Conservation (phyloP, 2,329 filamentous ascomycete genomes). For the Epichloe aotearoae region DNA sequence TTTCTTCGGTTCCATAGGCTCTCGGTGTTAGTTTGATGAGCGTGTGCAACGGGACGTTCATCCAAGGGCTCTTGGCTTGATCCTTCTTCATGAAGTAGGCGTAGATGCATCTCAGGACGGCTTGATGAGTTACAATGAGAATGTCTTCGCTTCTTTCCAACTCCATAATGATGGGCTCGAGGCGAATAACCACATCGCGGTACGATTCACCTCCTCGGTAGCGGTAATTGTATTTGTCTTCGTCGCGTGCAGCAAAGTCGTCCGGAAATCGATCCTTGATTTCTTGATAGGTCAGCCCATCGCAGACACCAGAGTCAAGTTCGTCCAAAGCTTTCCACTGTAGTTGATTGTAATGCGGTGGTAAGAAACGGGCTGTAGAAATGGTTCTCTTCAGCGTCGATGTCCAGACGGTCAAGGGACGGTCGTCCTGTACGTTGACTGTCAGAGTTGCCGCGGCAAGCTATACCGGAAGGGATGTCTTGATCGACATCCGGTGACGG, state of each 20-base stretch:
- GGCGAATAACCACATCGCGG: slow-evolving; percentile 89
- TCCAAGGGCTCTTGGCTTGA: slow-evolving; percentile 89
- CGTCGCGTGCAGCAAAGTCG: slow-evolving; percentile 88
- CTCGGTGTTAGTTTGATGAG: slow-evolving; percentile 92
- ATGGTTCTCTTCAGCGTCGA: slow-evolving; percentile 68
- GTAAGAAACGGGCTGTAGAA: slow-evolving; percentile 75
- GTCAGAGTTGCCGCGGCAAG: neutral
- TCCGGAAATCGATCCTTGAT: slow-evolving; percentile 86
- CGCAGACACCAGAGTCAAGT: slow-evolving; percentile 90
- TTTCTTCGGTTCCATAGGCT: slow-evolving; percentile 85
- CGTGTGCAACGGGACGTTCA: slow-evolving; percentile 93
- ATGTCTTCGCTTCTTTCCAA: slow-evolving; percentile 93
- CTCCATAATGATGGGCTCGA: slow-evolving; percentile 99
- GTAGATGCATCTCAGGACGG: slow-evolving; percentile 92
- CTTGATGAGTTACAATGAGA: slow-evolving; percentile 94
- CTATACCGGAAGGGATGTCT: neutral
- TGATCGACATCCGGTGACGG: neutral
- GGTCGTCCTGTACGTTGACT: slow-evolving; percentile 34
- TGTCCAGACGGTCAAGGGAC: slow-evolving; percentile 49
- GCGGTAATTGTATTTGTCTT: slow-evolving; percentile 99
- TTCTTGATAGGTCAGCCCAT: slow-evolving; percentile 90
- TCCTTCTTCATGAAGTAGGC: slow-evolving; percentile 98
- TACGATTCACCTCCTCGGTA: slow-evolving; percentile 94
- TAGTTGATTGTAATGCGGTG: slow-evolving; percentile 74
- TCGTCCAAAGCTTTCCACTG: slow-evolving; percentile 99